Conservation (phyloP, 176 grass and related monocot species). For the Cocos nucifera region DNA sequence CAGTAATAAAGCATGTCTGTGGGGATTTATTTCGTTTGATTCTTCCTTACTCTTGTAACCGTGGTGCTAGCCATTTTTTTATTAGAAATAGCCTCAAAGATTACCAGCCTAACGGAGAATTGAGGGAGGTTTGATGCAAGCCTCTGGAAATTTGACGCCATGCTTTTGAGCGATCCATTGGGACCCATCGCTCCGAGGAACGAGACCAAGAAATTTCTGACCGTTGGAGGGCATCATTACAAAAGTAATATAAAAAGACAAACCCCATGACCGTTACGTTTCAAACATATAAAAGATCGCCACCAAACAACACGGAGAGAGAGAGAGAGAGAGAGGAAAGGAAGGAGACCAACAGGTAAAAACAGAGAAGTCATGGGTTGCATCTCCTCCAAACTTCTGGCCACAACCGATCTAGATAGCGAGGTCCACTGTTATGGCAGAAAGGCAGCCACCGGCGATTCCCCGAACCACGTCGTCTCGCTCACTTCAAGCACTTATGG, state of each 20-base stretch:
- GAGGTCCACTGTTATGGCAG: slow-evolving; percentile 1
- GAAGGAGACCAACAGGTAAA: slow-evolving; percentile 1
- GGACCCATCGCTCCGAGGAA: too few species aligned
- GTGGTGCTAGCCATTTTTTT: too few species aligned
- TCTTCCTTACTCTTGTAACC: too few species aligned
- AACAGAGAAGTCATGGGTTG: slow-evolving; percentile 55
- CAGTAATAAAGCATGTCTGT: too few species aligned
- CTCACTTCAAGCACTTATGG: slow-evolving; percentile 95
- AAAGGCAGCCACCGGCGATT: slow-evolving; percentile 27
- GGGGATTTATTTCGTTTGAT: too few species aligned
- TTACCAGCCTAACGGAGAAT: too few species aligned
- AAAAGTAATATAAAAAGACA: slow-evolving; percentile 4
- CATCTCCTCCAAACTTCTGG: slow-evolving; percentile 83
- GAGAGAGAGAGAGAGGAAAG: slow-evolving; percentile 5
- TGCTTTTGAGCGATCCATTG: too few species aligned
- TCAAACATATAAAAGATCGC: slow-evolving; percentile 15
- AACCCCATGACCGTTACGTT: slow-evolving; percentile 38
- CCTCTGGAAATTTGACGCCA: too few species aligned
- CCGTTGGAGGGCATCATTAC: slow-evolving; percentile 35
- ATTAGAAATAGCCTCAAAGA: too few species aligned
- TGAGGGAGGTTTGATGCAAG: too few species aligned
- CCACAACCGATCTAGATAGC: slow-evolving; percentile 31
- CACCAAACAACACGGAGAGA: background rate
- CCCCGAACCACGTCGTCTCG: slow-evolving; percentile 65
- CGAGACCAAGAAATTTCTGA: background rate